A percentile compares a stretch with the other conserved stretches of the same genome.
Conservation (phyloP, 2,329 filamentous ascomycete species). For the Trichophyton rubrum region DNA sequence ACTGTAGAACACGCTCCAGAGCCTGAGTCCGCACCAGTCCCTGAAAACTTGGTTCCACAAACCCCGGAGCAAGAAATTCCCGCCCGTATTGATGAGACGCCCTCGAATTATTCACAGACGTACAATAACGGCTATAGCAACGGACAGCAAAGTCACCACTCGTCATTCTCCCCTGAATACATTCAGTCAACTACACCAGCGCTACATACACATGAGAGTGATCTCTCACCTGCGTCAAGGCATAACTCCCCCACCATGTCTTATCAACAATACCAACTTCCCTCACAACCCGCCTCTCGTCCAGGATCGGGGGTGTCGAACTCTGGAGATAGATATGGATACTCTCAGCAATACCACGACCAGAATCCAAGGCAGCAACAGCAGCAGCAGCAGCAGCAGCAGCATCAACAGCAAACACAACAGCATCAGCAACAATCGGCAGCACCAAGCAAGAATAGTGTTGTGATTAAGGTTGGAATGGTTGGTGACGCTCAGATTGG, state of each 20-base stretch:
- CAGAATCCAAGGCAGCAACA: conserved; percentile 31
- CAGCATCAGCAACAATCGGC: conserved; percentile 27
- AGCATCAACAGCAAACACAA: conserved; percentile 15
- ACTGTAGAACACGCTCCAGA: background rate
- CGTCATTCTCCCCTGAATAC: conserved; percentile 34
- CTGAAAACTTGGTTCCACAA: background rate
- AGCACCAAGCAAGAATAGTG: conserved; percentile 43
- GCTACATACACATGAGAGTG: conserved; percentile 38
- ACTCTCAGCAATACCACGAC: conserved; percentile 41
- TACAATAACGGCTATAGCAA: conserved; percentile 32
- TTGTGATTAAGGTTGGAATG: conserved; percentile 99
- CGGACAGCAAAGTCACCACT: conserved; percentile 38
- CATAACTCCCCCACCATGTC: conserved; percentile 31
- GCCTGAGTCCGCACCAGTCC: background rate
- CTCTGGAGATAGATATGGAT: conserved; percentile 32
- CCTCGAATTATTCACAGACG: conserved; percentile 12
- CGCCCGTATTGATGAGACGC: conserved; percentile 28
- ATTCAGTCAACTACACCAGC: conserved; percentile 26
- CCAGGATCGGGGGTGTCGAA: conserved; percentile 41
- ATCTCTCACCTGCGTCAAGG: conserved; percentile 25
- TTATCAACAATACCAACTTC: conserved; percentile 26
- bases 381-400: conserved; percentile 27
- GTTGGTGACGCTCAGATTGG: conserved; percentile 98
- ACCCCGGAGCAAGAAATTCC: conserved; percentile 19
- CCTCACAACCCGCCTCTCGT: conserved; percentile 29